phyloP scores from a whole-genome alignment of 257 asterid genomes.

The Przewalskia tangutica region DNA sequence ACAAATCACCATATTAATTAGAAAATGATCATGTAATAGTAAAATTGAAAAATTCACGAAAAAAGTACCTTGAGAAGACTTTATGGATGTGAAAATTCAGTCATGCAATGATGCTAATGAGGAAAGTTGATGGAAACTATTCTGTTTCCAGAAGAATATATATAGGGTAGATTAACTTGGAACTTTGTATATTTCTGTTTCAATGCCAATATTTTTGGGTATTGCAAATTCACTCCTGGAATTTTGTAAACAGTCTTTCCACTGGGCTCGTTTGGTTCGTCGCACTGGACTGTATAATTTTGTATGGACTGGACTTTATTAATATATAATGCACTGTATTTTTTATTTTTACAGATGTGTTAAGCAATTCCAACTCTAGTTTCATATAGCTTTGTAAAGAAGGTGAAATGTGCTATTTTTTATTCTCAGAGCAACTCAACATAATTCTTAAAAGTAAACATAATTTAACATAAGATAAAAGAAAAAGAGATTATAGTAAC shows the following conservation, averaged over 20 bases:
- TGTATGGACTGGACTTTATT: no score
- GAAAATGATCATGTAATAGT: neutral
- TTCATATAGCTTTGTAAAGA: no score
- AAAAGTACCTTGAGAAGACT: neutral
- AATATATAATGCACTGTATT: no score
- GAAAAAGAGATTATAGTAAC: no score
- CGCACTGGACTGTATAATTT: no score
- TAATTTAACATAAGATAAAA: no score
- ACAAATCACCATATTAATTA: neutral
- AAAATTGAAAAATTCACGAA: neutral
- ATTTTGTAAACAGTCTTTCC: neutral
- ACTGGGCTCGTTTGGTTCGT: no score
- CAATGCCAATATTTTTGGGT: neutral
- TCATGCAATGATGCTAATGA: neutral
- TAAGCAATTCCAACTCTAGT: no score
- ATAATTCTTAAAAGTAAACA: no score
- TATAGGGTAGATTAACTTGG: neutral
- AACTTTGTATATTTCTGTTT: neutral
- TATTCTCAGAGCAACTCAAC: no score
- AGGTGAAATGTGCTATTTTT: no score
- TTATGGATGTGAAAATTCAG: neutral
- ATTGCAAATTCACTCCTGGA: neutral
- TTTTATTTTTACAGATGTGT: no score
- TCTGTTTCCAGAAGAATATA: neutral
- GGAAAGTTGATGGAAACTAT: conserved; percentile 1